phyloP scores from a whole-genome alignment of 2,329 filamentous ascomycete species.

The Ceratocystis huliohia region DNA sequence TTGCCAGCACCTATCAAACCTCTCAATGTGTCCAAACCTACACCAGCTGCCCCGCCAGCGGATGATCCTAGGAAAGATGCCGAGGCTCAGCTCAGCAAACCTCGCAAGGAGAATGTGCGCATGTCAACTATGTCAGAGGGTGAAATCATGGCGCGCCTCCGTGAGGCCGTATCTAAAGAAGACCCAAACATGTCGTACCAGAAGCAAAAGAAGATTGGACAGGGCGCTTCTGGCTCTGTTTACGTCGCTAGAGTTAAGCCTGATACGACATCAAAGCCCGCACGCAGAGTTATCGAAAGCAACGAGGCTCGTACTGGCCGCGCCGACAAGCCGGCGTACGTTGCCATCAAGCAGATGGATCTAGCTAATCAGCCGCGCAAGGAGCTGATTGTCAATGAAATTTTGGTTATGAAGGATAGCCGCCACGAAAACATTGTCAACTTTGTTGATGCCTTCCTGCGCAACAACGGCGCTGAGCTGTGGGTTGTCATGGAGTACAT shows the following conservation, averaged over 20 bases:
- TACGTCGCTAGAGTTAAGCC: slow-evolving; percentile 96
- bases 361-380: slow-evolving; percentile 92
- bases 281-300: slow-evolving; percentile 62
- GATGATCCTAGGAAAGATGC: slow-evolving; percentile 71
- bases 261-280: slow-evolving; percentile 65
- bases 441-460: slow-evolving; percentile 90
- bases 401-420: slow-evolving; percentile 99
- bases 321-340: slow-evolving; percentile 46
- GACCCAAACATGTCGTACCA: slow-evolving; percentile 91
- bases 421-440: slow-evolving; percentile 98
- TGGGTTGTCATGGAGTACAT: slow-evolving; percentile 99
- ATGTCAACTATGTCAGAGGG: slow-evolving; percentile 98
- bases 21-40: slow-evolving; percentile 61
- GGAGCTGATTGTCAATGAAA: slow-evolving; percentile 97
- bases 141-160: slow-evolving; percentile 92
- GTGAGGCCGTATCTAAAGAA: slow-evolving; percentile 89
- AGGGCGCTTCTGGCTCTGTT: slow-evolving; percentile 93
- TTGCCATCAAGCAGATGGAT: slow-evolving; percentile 99
- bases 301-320: slow-evolving; percentile 50
- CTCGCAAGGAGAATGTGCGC: slow-evolving; percentile 80
- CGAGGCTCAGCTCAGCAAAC: slow-evolving; percentile 77
- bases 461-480: slow-evolving; percentile 87
- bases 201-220: slow-evolving; percentile 99
- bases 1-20: slow-evolving; percentile 59
- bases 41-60: slow-evolving; percentile 34